phyloP scores from a whole-genome alignment of 2,329 filamentous ascomycete species.

The Helotiales sp. region DNA sequence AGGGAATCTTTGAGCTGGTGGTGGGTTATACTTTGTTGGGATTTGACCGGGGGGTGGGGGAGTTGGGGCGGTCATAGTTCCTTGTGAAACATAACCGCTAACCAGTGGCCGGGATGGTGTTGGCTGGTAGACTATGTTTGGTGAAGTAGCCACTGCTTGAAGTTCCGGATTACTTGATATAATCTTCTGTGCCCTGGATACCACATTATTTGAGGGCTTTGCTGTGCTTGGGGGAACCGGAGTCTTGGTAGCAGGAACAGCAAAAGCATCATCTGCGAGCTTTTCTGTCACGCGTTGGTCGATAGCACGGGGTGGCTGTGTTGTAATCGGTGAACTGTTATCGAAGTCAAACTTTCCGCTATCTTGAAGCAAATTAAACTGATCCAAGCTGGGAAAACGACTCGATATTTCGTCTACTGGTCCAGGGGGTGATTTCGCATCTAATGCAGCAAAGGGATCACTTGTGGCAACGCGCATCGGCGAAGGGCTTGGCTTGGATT shows the following conservation, averaged over 20 bases:
- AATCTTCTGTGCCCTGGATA: constrained; percentile 63
- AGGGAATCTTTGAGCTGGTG: constrained; percentile 30
- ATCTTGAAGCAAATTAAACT: constrained; percentile 89
- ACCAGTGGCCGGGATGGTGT: constrained; percentile 43
- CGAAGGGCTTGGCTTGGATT: constrained; percentile 59
- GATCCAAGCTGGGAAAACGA: constrained; percentile 86
- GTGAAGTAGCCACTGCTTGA: constrained; percentile 47
- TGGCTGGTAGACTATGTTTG: constrained; percentile 31
- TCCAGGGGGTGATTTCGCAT: constrained; percentile 58
- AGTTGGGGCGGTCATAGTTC: constrained; percentile 75
- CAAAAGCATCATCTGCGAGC: constrained; percentile 83
- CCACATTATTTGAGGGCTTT: constrained; percentile 37
- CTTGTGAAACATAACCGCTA: constrained; percentile 58
- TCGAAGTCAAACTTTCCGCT: constrained; percentile 85
- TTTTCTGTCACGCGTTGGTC: constrained; percentile 71
- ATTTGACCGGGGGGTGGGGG: constrained; percentile 36
- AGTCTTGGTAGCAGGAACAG: constrained; percentile 29
- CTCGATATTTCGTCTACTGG: constrained; percentile 78
- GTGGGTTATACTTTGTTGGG: constrained; percentile 25
- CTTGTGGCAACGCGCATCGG: constrained; percentile 67
- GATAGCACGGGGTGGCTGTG: constrained; percentile 52
- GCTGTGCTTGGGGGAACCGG: constrained; percentile 13
- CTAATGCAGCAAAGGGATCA: constrained; percentile 90
- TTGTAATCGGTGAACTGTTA: constrained; percentile 47
- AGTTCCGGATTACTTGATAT: constrained; percentile 64